These are phyloP conservation scores for Populus hybrid DNA, from an alignment of 441 rosid genomes.

Conservation along the genomic window DNA sequence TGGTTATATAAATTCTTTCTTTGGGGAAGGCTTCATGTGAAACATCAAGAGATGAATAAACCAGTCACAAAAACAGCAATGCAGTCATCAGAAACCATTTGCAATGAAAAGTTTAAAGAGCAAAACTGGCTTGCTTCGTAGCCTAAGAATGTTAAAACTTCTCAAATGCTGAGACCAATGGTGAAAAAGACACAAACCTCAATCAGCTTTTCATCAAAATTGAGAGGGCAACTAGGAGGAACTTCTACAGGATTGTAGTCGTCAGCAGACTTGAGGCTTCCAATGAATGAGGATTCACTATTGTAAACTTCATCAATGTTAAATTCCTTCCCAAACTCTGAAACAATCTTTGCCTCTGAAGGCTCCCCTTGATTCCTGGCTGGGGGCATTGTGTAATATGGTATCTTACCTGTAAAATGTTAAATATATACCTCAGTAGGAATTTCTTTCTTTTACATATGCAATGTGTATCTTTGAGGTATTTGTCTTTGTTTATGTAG, in stretches of 20 bases:
- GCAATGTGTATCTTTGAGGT: not conserved
- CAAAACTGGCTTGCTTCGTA: not conserved
- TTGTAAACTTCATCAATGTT: conserved; percentile 78
- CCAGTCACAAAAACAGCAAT: not conserved
- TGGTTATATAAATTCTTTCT: not conserved
- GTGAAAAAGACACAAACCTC: conserved; percentile 53
- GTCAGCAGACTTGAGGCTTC: conserved; percentile 71
- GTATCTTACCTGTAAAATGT: conserved; percentile 71
- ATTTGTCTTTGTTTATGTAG: conserved; percentile 1
- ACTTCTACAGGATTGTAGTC: conserved; percentile 70
- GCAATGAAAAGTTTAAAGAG: not conserved
- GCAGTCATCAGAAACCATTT: not conserved
- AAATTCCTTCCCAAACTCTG: conserved; percentile 77
- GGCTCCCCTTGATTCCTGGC: conserved; percentile 60
- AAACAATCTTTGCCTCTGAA: conserved; percentile 71
- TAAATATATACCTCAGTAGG: conserved; percentile 1
- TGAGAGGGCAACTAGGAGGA: conserved; percentile 62
- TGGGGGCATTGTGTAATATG: conserved; percentile 88
- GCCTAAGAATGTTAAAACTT: not conserved
- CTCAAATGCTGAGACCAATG: not conserved
- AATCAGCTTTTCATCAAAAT: conserved; percentile 66
- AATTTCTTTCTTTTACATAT: not conserved
- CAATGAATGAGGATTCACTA: conserved; percentile 79
- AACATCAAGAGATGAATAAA: not conserved
- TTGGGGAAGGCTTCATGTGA: not conserved